phyloP scores from a whole-genome alignment of 192 early-diverging fungal species.

The Geranomyces michiganensis region DNA sequence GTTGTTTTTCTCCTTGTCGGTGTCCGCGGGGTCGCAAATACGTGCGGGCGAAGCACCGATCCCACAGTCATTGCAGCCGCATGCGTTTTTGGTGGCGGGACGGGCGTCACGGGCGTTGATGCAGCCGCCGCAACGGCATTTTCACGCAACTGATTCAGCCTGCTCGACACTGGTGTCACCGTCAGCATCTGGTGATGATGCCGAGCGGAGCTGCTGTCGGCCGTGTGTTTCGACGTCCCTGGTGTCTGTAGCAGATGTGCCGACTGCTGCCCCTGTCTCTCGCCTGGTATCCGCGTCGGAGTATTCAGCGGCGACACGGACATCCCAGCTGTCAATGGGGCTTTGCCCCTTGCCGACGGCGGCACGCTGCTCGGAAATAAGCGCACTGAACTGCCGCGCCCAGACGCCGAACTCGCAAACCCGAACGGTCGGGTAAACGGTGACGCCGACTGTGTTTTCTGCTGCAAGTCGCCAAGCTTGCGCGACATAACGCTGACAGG shows the following conservation, averaged over 20 bases:
- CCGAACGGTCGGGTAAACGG: slow-evolving; percentile 13
- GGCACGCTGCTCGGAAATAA: neutral
- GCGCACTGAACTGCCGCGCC: slow-evolving; percentile 5
- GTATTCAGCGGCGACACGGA: neutral
- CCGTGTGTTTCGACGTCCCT: too few species aligned
- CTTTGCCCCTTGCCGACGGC: neutral
- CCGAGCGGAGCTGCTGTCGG: neutral
- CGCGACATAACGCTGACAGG: neutral
- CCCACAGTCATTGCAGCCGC: neutral
- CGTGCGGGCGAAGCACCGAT: neutral
- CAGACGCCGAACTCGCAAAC: slow-evolving; percentile 22
- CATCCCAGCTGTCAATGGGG: neutral
- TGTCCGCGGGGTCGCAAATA: slow-evolving; percentile 22
- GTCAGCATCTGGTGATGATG: neutral
- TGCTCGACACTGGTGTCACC: neutral
- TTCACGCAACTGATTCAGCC: neutral
- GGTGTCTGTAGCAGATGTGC: too few species aligned
- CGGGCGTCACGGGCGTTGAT: too few species aligned
- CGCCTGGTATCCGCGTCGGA: slow-evolving; percentile 1
- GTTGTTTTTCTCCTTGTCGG: slow-evolving; percentile 7
- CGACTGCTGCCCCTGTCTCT: neutral
- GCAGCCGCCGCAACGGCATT: neutral
- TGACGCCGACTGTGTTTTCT: neutral
- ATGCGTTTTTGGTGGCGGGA: neutral
- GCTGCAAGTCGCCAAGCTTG: neutral